A percentile compares a stretch with the other conserved stretches of the same genome.
Conservation (phyloP, 2,329 filamentous ascomycete species). For the Aureobasidium subglaciale region DNA sequence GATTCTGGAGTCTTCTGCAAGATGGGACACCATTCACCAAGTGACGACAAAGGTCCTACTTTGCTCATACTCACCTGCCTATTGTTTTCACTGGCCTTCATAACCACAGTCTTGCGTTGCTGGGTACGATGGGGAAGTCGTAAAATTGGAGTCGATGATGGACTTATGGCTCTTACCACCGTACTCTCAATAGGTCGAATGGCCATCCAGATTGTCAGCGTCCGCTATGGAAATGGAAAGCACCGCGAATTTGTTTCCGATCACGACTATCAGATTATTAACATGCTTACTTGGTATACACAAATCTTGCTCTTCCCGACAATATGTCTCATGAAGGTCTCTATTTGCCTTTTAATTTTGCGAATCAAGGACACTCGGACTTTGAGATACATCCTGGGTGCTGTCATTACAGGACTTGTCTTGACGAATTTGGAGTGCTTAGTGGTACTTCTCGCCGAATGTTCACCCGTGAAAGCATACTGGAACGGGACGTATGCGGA, state of each 20-base stretch:
- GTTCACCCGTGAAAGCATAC: constrained; percentile 22
- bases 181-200: constrained; percentile 29
- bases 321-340: constrained; percentile 37
- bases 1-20: neutral
- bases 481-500: constrained; percentile 20
- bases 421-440: constrained; percentile 21
- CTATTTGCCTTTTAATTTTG: constrained; percentile 36
- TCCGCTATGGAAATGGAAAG: constrained; percentile 32
- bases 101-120: constrained; percentile 13
- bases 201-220: constrained; percentile 30
- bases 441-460: constrained; percentile 25
- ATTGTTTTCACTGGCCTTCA: constrained; percentile 15
- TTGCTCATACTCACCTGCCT: constrained; percentile 16
- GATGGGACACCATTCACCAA: neutral
- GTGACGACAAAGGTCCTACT: constrained; percentile 15
- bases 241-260: constrained; percentile 31
- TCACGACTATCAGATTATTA: constrained; percentile 31
- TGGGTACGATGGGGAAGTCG: constrained; percentile 10
- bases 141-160: constrained; percentile 33
- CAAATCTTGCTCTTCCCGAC: constrained; percentile 37
- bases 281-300: constrained; percentile 32
- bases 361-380: constrained; percentile 32
- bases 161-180: constrained; percentile 28
- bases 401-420: constrained; percentile 21
- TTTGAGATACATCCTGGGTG: constrained; percentile 24